Evolutionary conservation across 495 filamentous ascomycete species (phyloP).

Genomic region (Penicillium steckii): DNA sequence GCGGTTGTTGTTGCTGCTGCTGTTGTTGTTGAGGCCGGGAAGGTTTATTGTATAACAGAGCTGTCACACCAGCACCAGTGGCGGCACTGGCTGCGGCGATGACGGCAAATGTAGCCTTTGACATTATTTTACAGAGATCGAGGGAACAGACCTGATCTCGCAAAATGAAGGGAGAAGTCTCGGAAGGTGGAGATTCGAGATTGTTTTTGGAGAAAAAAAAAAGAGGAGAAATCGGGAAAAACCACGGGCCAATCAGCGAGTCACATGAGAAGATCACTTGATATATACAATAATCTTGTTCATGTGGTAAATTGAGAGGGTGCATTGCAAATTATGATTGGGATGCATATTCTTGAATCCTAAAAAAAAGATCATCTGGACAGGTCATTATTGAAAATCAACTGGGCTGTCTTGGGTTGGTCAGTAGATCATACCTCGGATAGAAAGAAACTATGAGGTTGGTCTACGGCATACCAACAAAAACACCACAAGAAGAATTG

Average conservation of each 20-base stretch:
- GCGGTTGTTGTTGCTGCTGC: constrained; percentile 34
- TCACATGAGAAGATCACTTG: not conserved
- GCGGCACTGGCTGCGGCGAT: constrained; percentile 88
- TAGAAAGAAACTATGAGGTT: no score
- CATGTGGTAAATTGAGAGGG: no score
- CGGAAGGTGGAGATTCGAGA: not conserved
- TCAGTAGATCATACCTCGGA: no score
- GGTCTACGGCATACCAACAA: no score
- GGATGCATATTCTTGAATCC: no score
- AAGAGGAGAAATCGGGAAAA: not conserved
- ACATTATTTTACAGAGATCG: constrained; percentile 51
- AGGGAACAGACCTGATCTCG: not conserved
- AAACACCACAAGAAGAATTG: no score
- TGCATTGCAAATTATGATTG: no score
- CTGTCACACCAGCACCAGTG: constrained; percentile 81
- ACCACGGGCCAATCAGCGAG: not conserved
- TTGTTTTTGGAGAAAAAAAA: not conserved
- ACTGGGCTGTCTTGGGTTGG: no score
- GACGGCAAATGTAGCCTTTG: constrained; percentile 81
- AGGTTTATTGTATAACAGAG: constrained; percentile 68
- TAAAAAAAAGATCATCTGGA: no score
- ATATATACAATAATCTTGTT: no score
- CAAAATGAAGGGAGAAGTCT: not conserved
- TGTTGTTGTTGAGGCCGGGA: constrained; percentile 26
- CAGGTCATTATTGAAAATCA: no score